These are phyloP conservation scores for Rhodotorula sp. DNA, from an alignment of 1,284 basidiomycete genomes.

Conservation along the genomic window DNA sequence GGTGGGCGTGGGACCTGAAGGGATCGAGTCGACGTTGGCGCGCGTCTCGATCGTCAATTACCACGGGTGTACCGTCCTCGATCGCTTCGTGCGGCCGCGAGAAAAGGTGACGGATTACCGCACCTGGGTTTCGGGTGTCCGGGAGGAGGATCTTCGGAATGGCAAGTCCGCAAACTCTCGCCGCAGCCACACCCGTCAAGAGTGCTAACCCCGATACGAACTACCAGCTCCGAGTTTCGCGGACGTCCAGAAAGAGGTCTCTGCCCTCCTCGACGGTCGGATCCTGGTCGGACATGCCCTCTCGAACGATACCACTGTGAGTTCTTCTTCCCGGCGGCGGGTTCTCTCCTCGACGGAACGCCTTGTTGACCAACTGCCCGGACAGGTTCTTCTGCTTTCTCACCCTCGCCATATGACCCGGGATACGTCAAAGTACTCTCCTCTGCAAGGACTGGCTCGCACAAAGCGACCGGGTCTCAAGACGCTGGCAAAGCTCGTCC, in stretches of 20 bases:
- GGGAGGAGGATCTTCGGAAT: conserved; percentile 69
- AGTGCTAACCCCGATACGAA: not conserved
- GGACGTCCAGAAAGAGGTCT: conserved; percentile 76
- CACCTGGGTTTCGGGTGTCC: conserved; percentile 86
- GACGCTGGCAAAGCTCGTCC: conserved; percentile 75
- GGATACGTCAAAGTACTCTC: conserved; percentile 72
- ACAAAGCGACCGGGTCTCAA: conserved; percentile 71
- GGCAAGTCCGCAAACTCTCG: conserved; percentile 53
- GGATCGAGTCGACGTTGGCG: conserved; percentile 77
- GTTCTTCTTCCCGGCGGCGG: conserved; percentile 25
- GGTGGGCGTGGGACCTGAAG: conserved; percentile 87
- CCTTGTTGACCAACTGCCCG: not conserved
- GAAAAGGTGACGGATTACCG: conserved; percentile 92
- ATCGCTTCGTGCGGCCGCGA: conserved; percentile 81
- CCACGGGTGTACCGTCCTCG: conserved; percentile 74
- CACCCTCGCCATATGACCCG: conserved; percentile 76
- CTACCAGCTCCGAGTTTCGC: conserved; percentile 69
- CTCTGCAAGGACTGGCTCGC: conserved; percentile 57
- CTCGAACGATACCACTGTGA: conserved; percentile 82
- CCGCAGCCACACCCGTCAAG: too few species aligned
- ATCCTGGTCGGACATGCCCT: conserved; percentile 93
- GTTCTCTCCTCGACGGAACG: not conserved
- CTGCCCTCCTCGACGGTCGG: conserved; percentile 72
- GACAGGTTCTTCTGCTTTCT: conserved; percentile 79
- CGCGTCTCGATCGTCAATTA: conserved; percentile 91